phyloP scores from a whole-genome alignment of 2,329 filamentous ascomycete species.

The Aquanectria penicillioides region DNA sequence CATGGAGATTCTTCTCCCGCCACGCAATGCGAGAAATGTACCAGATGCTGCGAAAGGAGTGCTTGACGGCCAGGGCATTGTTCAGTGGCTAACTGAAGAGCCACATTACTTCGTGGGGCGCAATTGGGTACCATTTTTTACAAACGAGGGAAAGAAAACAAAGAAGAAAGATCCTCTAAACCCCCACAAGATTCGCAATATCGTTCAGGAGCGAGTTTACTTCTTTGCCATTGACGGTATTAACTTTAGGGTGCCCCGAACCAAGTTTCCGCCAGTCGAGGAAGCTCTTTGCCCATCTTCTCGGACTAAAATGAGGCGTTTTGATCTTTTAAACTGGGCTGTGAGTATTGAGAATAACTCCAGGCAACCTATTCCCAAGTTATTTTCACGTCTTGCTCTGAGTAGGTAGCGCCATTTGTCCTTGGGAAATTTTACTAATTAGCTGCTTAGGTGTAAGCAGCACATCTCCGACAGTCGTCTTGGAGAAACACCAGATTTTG shows the following conservation, averaged over 20 bases:
- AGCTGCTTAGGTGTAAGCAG: slow-evolving; percentile 59
- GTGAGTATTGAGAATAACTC: slow-evolving; percentile 57
- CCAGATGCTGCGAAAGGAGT: slow-evolving; percentile 45
- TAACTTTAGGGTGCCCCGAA: slow-evolving; percentile 45
- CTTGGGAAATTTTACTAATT: background rate
- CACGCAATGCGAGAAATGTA: slow-evolving; percentile 45
- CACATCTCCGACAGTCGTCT: slow-evolving; percentile 56
- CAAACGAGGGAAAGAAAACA: slow-evolving; percentile 52
- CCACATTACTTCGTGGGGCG: slow-evolving; percentile 58
- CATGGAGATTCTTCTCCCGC: slow-evolving; percentile 64
- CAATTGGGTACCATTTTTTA: slow-evolving; percentile 59
- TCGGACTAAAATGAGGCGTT: slow-evolving; percentile 49
- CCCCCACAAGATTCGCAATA: slow-evolving; percentile 30
- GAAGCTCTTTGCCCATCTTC: slow-evolving; percentile 30
- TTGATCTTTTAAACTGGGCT: slow-evolving; percentile 62
- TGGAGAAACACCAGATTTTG: slow-evolving; percentile 58
- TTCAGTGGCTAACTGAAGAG: slow-evolving; percentile 40
- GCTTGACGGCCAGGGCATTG: slow-evolving; percentile 43
- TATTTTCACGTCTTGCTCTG: slow-evolving; percentile 67
- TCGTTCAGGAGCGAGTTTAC: slow-evolving; percentile 55
- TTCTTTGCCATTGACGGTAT: slow-evolving; percentile 66
- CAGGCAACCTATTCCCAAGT: slow-evolving; percentile 60
- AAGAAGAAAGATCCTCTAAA: slow-evolving; percentile 19
- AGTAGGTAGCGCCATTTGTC: slow-evolving; percentile 48
- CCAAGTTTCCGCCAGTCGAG: slow-evolving; percentile 34